Percentiles rank a stretch among this genome's conserved stretches.
phyloP scores from a whole-genome alignment of 495 filamentous ascomycete species.

The Xylaria palmicola region DNA sequence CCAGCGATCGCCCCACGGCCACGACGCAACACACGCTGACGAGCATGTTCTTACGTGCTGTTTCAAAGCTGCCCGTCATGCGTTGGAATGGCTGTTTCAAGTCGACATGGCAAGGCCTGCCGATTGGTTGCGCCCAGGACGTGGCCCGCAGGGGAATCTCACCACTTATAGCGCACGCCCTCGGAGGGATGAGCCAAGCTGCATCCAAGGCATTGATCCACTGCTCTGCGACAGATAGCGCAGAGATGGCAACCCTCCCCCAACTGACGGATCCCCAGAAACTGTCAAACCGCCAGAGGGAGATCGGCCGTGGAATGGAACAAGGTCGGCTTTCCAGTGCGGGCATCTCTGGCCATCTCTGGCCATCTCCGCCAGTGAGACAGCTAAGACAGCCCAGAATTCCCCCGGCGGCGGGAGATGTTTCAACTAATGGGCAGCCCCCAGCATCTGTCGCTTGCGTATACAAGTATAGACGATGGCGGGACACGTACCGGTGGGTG shows the following conservation, averaged over 20 bases:
- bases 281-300: background rate
- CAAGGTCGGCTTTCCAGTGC: too few species aligned
- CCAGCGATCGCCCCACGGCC: background rate
- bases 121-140: slow-evolving; percentile 2
- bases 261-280: background rate
- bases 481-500: too few species aligned
- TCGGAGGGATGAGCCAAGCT: background rate
- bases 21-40: background rate
- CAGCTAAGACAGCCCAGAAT: background rate
- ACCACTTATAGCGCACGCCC: background rate
- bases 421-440: too few species aligned
- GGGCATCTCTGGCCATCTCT: too few species aligned
- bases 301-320: slow-evolving; percentile 10
- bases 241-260: background rate
- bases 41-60: slow-evolving; percentile 12
- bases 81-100: slow-evolving; percentile 18
- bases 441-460: too few species aligned
- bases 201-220: slow-evolving; percentile 8
- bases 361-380: slow-evolving; percentile 6
- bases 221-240: background rate
- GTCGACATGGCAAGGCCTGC: background rate
- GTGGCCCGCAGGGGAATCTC: slow-evolving; percentile 5
- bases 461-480: background rate
- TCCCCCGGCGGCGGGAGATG: too few species aligned
- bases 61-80: slow-evolving; percentile 11